Evolutionary conservation across 805 yeast genomes (phyloP).

Genomic region (Candida peoriensis): DNA sequence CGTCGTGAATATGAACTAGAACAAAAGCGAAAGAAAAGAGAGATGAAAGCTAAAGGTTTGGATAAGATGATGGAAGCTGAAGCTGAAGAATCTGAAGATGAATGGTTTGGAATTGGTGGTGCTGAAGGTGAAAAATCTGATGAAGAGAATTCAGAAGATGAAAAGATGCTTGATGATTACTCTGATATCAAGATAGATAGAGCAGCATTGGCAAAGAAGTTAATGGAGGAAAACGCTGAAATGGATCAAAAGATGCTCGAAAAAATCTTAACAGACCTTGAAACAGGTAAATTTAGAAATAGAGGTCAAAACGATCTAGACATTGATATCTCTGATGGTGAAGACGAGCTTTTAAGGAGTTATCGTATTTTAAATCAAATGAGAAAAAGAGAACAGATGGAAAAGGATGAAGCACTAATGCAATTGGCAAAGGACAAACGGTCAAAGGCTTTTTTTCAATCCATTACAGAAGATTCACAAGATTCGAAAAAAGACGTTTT

Average conservation of each 20-base stretch:
- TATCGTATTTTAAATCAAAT: slow-evolving; percentile 20
- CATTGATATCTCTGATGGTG: slow-evolving; percentile 70
- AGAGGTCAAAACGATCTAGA: slow-evolving; percentile 50
- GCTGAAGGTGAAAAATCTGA: slow-evolving; percentile 47
- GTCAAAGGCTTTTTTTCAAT: slow-evolving; percentile 62
- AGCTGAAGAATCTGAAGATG: slow-evolving; percentile 88
- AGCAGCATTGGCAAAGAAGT: slow-evolving; percentile 50
- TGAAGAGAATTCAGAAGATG: slow-evolving; percentile 69
- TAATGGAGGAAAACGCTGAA: slow-evolving; percentile 55
- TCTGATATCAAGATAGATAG: slow-evolving; percentile 52
- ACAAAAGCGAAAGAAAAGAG: slow-evolving; percentile 34
- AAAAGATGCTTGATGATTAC: slow-evolving; percentile 70
- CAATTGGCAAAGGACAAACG: slow-evolving; percentile 48
- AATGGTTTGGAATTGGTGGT: slow-evolving; percentile 81
- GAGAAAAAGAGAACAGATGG: slow-evolving; percentile 39
- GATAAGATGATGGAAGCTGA: slow-evolving; percentile 67
- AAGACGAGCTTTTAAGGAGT: slow-evolving; percentile 48
- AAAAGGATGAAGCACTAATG: slow-evolving; percentile 42
- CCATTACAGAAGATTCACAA: slow-evolving; percentile 47
- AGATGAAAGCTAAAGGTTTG: slow-evolving; percentile 54
- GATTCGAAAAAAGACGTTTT: slow-evolving; percentile 28
- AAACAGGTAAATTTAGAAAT: slow-evolving; percentile 65
- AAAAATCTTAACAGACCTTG: slow-evolving; percentile 64
- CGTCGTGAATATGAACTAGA: slow-evolving; percentile 21
- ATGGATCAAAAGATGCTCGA: slow-evolving; percentile 61